Evolutionary conservation across 2,329 filamentous ascomycete species (phyloP).

Genomic region (Thermothelomyces thermophilus): DNA sequence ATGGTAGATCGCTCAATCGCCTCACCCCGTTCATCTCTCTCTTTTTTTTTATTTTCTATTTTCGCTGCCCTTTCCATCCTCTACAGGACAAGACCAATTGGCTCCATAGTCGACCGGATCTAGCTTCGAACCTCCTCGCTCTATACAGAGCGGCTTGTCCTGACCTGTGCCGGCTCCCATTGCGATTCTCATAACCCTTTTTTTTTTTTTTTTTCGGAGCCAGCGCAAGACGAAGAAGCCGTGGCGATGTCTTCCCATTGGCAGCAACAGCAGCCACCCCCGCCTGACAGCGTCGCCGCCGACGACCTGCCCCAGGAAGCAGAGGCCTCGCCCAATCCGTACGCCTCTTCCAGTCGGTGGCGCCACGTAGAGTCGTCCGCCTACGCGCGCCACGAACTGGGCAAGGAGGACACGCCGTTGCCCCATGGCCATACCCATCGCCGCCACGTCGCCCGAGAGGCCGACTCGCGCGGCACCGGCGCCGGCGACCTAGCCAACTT

Average conservation of each 20-base stretch:
- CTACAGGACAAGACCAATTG: no score
- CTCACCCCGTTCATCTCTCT: no score
- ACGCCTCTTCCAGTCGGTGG: conserved; percentile 53
- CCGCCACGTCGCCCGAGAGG: conserved; percentile 33
- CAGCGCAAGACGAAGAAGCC: no score
- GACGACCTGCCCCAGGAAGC: conserved; percentile 18
- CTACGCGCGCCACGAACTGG: conserved; percentile 45
- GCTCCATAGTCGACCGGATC: no score
- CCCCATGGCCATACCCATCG: not conserved
- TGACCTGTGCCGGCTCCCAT: no score
- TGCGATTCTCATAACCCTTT: no score
- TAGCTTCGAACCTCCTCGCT: no score
- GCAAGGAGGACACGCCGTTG: not conserved
- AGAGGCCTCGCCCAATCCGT: conserved; percentile 37
- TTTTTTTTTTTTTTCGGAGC: no score
- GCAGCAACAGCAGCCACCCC: conserved; percentile 4
- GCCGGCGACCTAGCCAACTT: conserved; percentile 50
- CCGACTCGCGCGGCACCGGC: conserved; percentile 33
- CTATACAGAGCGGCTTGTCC: no score
- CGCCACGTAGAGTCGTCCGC: conserved; percentile 57
- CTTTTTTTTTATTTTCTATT: no score
- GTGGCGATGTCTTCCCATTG: conserved; percentile 1
- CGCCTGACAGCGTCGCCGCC: conserved; percentile 2
- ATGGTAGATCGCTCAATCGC: no score
- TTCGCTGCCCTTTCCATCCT: no score